Evolutionary conservation across 129 eudicot genomes (phyloP), one percentile per base, ranked within the genome.

Genomic region (Lonicera japonica): DNA sequence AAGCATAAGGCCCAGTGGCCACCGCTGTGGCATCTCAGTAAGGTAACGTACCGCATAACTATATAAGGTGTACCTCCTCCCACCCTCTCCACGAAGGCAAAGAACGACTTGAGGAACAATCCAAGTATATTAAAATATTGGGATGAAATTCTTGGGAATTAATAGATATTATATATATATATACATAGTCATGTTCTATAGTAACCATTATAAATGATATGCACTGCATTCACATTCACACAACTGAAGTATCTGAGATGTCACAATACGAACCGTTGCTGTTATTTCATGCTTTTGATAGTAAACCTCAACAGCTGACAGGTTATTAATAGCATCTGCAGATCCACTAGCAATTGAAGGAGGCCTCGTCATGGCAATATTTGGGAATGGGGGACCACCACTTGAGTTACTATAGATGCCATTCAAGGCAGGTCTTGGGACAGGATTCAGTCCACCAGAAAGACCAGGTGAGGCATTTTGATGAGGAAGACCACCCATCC

Each of bases 251-350:
- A 29, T 10, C 54, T 8, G 13, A 63, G 9, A 24, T 17, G 45
- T 11, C 22, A 63, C 5, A 20, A 39, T 55, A 76, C 90, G 23
- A 15, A 83, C 90, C 75, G 80, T 75, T 25, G 83, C 90, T 13
- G 90, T 56, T 21, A 83, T 77, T 75, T 83, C 90, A 25, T 83
- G 85, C 57, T 73, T 74, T 38, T 79, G 78, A 4, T 82, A 70
- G 57, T 83, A 83, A 79, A 75, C 70, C 36, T 83, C 90, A 25
- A 61, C 82, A 45, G 90, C 51, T 61, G 82, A 66, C 15, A 70
- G 65, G 57, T 72, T 76, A n/a, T n/a, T n/a, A 18, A 56, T 47
- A 62, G 74, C 53, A 75, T 73, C 95, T 60, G 88, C 61, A 70
- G 95, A 64, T 48, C 81, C 86, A 72, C 77, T 67, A 25, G 69